phyloP scores from a whole-genome alignment of 257 asterid species.

The Nicotiana otophora region DNA sequence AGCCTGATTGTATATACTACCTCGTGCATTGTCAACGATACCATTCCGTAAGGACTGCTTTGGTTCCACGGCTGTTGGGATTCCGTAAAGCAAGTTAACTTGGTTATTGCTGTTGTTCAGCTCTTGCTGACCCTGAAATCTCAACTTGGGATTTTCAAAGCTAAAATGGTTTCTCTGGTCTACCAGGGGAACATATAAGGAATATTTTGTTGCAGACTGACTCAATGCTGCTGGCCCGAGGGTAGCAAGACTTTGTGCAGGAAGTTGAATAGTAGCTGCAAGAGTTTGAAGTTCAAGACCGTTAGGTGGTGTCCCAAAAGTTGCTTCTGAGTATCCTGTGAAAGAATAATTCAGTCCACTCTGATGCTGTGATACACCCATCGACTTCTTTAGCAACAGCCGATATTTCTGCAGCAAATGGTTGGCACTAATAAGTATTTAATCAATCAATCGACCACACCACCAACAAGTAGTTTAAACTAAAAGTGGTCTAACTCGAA shows the following conservation, averaged over 20 bases:
- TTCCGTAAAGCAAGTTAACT: slow-evolving; percentile 65
- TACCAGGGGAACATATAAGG: slow-evolving; percentile 29
- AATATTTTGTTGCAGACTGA: slow-evolving; percentile 34
- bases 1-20: slow-evolving; percentile 21
- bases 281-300: slow-evolving; percentile 67
- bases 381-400: slow-evolving; percentile 44
- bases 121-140: slow-evolving; percentile 42
- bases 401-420: slow-evolving; percentile 64
- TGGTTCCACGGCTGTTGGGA: slow-evolving; percentile 71
- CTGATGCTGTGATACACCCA: slow-evolving; percentile 16
- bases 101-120: slow-evolving; percentile 38
- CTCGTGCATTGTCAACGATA: slow-evolving; percentile 24
- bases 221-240: slow-evolving; percentile 61
- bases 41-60: slow-evolving; percentile 51
- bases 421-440: background rate
- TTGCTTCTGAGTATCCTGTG: slow-evolving; percentile 44
- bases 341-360: slow-evolving; percentile 42
- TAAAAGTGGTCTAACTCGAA: no score
- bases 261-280: slow-evolving; percentile 48
- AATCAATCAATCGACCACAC: no score
- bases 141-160: slow-evolving; percentile 47
- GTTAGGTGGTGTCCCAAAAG: slow-evolving; percentile 49
- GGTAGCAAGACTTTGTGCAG: slow-evolving; percentile 63
- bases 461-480: no score
- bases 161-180: slow-evolving; percentile 67